Evolutionary conservation across 208 protist species (phyloP), one percentile per base, ranked within the genome.

Genomic region (Acanthamoeba pearcei): DNA sequence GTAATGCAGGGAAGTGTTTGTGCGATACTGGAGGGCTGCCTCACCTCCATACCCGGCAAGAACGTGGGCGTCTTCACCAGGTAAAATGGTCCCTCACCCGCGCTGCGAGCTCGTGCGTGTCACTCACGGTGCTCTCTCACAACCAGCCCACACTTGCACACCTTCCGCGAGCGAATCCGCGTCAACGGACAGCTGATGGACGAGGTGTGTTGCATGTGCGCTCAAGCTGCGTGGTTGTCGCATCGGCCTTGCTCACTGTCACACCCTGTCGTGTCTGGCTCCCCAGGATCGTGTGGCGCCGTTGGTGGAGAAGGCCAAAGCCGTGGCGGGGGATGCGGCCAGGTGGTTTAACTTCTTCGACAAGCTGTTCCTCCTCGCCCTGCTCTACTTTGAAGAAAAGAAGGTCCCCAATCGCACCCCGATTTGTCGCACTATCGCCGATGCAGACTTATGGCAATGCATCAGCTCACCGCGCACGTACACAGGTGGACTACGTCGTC

Each of bases 341-440:
- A 8, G 22, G 19, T 35, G 5, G 22, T 88, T 88, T 51, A 88
- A 57, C 80, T 88, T 88, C n/a, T 88, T 88, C 19, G 80, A 88
- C 29, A 88, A 88, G 80, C 51, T 88, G 42, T 42, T 88, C 49
- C 51, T 88, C 5, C 32, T 88, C 32, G 80, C 80, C 22, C 29
- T 88, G 13, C 80, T 88, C 27, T 88, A 88, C 51, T 88, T 88
- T 64, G 80, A 88, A 19, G 80, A 88, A 12, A 88, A 64, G 80
- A 88, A 88, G 80, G 72, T 49, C 1, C 64, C 19, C 19, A 29
- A 66, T 46, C 42, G 53, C 53, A 4, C 66, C 22, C 9, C 22
- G 66, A 17, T 72, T 13, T 72, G 5, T 46, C 1, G 3, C 42
- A 46, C 4, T 46, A 46, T 4, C 4, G 42, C n/a, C n/a, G n/a